Conservation (phyloP, 169 alveolate genomes). For the Eimeria mitis region DNA sequence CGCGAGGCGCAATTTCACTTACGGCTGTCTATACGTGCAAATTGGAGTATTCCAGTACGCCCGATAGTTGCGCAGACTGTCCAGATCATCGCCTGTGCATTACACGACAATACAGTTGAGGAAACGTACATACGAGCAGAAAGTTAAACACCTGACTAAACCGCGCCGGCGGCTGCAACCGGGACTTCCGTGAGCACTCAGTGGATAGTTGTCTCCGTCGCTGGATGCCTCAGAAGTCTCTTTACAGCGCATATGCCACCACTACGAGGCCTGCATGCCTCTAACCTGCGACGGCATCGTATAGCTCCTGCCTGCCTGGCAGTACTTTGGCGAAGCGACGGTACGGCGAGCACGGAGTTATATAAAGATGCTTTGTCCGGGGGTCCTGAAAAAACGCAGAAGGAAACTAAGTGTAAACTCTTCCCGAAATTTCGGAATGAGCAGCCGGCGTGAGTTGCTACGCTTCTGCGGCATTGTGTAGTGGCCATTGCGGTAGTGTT, state of each 20-base stretch:
- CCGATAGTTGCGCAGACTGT: conserved; percentile 39
- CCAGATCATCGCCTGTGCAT: conserved; percentile 40
- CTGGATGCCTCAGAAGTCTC: background rate
- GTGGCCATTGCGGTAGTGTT: background rate
- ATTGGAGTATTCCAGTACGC: conserved; percentile 45
- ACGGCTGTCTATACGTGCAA: conserved; percentile 56
- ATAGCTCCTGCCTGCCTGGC: conserved; percentile 26
- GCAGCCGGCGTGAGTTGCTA: background rate
- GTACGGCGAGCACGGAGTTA: conserved; percentile 68
- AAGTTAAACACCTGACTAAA: background rate
- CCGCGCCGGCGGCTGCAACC: background rate
- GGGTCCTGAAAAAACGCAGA: conserved; percentile 24
- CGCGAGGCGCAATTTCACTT: background rate
- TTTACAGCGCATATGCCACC: background rate
- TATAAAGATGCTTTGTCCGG: conserved; percentile 21
- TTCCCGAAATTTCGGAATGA: background rate
- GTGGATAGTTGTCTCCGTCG: background rate
- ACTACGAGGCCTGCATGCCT: background rate
- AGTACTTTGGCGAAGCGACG: background rate
- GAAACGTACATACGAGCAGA: background rate
- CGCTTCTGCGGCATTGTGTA: background rate
- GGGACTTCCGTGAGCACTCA: background rate
- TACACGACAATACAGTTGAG: background rate
- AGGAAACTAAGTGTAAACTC: background rate
- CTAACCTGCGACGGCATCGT: conserved; percentile 58